Base-by-base conservation (phyloP, 2,329 filamentous ascomycete species). In the Talaromyces marneffei region DNA sequence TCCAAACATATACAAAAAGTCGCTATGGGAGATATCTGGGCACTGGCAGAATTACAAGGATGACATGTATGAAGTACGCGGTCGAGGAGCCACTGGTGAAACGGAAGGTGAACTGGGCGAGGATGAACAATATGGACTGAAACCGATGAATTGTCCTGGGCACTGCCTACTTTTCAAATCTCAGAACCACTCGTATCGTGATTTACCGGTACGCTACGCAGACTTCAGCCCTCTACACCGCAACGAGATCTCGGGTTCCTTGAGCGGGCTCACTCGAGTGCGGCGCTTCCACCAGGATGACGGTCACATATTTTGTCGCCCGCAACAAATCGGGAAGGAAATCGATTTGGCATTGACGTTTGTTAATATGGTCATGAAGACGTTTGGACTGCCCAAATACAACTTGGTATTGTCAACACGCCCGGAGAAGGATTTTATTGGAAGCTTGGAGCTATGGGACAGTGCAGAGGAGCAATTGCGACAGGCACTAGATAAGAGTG, bases 121-220 rank as follows among this genome's bases (percentile, higher is more conserved):
- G 63, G 85, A 89, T 64, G 86, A 87, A 65, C 88, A 90, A 64
- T 95, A 90, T 74, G 90, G 90, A 18, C 78, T 96, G 67, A 96
- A 96, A 75, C 91, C 91, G 14, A 96, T 96, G 91, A 96, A 96
- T 72, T 96, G 91, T 71, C 91, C 91, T 0, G 91, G 91, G 2
- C 91, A 96, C 74, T 95, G 91, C 72, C 79, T 96, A 65, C 84
- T 96, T 64, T 96, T 95, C 72, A 87, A 84, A 63, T 87, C 87
- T 52, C 84, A 87, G 66, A 82, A 83, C 61, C 85, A 87, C 63
- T 91, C 87, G 67, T 93, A 93, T 75, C 84, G 88, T 65, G 89
- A 96, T 65, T 79, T 96, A 18, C 91, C 92, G 1, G 83, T 95
- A 64, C 86, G 91, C 68, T 91, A 91, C 74, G 90, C 91, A 60